phyloP scores from a whole-genome alignment of 176 grass and related monocot genomes.

The Lolium perenne region DNA sequence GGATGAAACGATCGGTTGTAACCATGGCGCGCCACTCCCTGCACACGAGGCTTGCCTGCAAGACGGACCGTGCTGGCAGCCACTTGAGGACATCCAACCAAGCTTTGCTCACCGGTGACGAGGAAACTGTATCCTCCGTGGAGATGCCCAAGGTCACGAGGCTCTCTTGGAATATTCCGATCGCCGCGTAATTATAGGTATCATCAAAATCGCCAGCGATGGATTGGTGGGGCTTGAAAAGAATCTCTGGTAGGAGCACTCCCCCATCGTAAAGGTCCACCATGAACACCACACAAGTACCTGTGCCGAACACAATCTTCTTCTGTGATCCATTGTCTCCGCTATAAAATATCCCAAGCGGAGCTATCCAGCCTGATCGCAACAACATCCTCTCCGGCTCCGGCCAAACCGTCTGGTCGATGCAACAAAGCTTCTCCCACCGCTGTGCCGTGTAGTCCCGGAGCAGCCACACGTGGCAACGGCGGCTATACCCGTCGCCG shows the following conservation, averaged over 20 bases:
- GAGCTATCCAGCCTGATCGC: too few species aligned
- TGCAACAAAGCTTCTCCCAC: too few species aligned
- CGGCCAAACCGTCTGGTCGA: too few species aligned
- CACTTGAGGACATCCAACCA: neutral
- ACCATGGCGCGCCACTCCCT: neutral
- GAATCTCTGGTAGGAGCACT: neutral
- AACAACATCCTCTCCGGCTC: too few species aligned
- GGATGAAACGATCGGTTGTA: neutral
- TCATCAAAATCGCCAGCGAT: neutral
- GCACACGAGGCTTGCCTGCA: neutral
- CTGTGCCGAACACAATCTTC: neutral
- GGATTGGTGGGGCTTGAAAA: neutral
- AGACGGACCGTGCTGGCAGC: neutral
- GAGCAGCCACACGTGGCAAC: too few species aligned
- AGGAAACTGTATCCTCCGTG: neutral
- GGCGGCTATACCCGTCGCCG: too few species aligned
- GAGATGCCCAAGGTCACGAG: neutral
- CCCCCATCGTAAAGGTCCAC: neutral
- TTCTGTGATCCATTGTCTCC: neutral
- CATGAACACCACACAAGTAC: neutral
- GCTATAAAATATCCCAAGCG: neutral
- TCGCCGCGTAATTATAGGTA: too few species aligned
- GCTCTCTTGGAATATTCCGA: constrained; percentile 3
- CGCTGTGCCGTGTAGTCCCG: too few species aligned
- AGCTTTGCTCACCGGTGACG: neutral